A percentile compares a stretch with the other conserved stretches of the same genome.
phyloP scores from a whole-genome alignment of 2,329 filamentous ascomycete genomes.

The Sporothrix pseudoabietina region DNA sequence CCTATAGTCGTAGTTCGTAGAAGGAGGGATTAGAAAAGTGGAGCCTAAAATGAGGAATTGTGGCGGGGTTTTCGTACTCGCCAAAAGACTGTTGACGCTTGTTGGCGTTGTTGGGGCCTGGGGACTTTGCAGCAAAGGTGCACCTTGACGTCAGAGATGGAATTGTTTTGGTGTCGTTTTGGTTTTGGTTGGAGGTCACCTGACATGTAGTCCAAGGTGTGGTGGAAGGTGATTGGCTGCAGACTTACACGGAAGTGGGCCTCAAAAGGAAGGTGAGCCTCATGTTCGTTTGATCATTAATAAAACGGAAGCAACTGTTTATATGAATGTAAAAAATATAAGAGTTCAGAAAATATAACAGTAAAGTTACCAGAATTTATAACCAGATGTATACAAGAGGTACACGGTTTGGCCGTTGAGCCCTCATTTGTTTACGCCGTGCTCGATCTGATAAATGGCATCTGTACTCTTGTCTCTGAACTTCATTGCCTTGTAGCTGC shows the following conservation, averaged over 20 bases:
- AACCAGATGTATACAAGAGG: too few species aligned
- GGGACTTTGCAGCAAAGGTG: background rate
- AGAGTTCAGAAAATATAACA: too few species aligned
- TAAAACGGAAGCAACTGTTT: too few species aligned
- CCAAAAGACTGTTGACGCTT: background rate
- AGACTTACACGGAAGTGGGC: background rate
- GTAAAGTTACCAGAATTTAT: too few species aligned
- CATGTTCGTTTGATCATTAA: background rate
- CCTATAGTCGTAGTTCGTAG: background rate
- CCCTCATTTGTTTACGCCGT: background rate
- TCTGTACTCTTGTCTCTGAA: too few species aligned
- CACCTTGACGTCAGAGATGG: conserved; percentile 16
- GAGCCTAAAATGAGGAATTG: background rate
- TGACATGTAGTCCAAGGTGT: background rate
- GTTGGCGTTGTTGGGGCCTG: too few species aligned
- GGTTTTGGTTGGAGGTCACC: background rate
- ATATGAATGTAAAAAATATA: too few species aligned
- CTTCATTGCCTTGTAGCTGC: too few species aligned
- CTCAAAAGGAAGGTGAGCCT: background rate
- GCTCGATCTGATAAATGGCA: background rate
- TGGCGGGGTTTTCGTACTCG: background rate
- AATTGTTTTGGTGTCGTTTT: background rate
- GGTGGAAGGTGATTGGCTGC: background rate
- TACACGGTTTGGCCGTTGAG: too few species aligned
- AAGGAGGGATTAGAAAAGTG: background rate